Percentiles rank a stretch among this genome's conserved stretches.
Evolutionary conservation across 2,329 filamentous ascomycete genomes (phyloP).

Genomic region (Fusarium sororula): DNA sequence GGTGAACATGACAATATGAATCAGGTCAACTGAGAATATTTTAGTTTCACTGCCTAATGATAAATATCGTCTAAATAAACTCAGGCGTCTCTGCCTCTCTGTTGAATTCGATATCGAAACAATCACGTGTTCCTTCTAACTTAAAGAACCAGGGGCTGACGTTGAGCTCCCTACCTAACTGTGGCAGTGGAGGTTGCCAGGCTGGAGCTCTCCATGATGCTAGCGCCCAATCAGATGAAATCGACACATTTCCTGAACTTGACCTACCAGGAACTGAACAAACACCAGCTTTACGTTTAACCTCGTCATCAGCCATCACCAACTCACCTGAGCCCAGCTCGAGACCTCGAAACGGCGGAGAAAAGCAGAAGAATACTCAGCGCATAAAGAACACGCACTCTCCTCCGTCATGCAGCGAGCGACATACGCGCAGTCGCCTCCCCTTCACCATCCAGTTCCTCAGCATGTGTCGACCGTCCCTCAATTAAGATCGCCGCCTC

Average conservation of each 20-base stretch:
- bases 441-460: constrained; percentile 94
- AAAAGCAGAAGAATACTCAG: background rate
- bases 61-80: background rate
- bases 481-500: constrained; percentile 92
- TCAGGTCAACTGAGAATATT: background rate
- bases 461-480: constrained; percentile 99
- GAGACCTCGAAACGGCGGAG: background rate
- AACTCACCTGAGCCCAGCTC: constrained; percentile 8
- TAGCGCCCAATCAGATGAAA: constrained; percentile 42
- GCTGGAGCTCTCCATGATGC: constrained; percentile 38
- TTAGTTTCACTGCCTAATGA: background rate
- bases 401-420: constrained; percentile 80
- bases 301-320: constrained; percentile 30
- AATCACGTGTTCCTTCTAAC: constrained; percentile 33
- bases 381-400: background rate
- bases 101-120: background rate
- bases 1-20: background rate
- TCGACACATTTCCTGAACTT: constrained; percentile 48
- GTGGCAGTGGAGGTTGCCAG: background rate
- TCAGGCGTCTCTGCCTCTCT: background rate
- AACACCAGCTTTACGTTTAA: constrained; percentile 38
- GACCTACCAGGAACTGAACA: constrained; percentile 42
- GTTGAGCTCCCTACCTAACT: constrained; percentile 3
- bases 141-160: constrained; percentile 6
- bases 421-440: constrained; percentile 86